These are phyloP conservation scores for Fusarium setosum DNA, from an alignment of 2,329 filamentous ascomycete genomes.

Conservation along the genomic window DNA sequence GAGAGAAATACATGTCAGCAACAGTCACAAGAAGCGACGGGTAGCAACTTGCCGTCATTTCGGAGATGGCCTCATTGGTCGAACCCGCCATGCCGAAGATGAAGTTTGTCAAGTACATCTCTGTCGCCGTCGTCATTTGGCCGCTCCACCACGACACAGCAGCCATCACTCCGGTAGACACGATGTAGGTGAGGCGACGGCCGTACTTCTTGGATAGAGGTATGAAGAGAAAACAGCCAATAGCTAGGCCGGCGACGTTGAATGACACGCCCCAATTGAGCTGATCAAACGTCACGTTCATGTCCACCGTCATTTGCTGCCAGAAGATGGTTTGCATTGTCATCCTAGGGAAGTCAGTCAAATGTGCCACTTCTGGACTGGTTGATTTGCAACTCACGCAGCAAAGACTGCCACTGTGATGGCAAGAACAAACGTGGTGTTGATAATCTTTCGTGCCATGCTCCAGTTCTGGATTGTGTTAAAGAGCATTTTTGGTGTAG, in stretches of 20 bases:
- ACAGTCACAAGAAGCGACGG: not conserved
- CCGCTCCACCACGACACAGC: constrained; percentile 16
- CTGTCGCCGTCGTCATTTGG: not conserved
- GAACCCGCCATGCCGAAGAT: constrained; percentile 49
- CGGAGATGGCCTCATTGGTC: constrained; percentile 48
- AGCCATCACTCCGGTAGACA: constrained; percentile 16
- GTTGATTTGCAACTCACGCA: not conserved
- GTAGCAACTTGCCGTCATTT: constrained; percentile 44
- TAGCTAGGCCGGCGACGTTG: constrained; percentile 43
- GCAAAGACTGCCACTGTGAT: constrained; percentile 40
- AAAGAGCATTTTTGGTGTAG: not conserved
- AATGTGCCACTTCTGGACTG: not conserved
- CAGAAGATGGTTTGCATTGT: constrained; percentile 39
- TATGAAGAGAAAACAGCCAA: constrained; percentile 46
- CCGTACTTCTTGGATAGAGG: constrained; percentile 48
- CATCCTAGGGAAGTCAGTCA: not conserved
- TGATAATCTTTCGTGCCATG: constrained; percentile 36
- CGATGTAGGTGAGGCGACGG: constrained; percentile 43
- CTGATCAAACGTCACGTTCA: constrained; percentile 38
- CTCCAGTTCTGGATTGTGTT: constrained; percentile 40
- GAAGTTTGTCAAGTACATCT: constrained; percentile 13
- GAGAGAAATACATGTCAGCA: not conserved
- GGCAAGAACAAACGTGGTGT: constrained; percentile 36
- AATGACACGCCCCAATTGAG: constrained; percentile 40
- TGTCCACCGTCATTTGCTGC: constrained; percentile 44